Base-by-base conservation (phyloP, 345 rosid genomes). In the Cardamine resedifolia region DNA sequence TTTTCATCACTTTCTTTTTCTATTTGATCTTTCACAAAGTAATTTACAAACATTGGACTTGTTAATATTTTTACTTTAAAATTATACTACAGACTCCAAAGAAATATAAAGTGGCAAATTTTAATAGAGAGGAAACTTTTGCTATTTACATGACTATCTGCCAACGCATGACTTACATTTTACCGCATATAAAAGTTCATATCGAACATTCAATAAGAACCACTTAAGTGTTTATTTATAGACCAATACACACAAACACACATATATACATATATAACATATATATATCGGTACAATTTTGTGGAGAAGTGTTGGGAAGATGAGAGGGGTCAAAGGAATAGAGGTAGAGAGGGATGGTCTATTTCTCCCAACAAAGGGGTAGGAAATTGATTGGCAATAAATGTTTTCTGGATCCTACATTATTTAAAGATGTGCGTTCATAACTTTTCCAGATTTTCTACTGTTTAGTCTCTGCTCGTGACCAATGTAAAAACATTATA, bases 371-470 rank as follows among this genome's bases (percentile, higher is more conserved):
- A 48, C 61, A 76, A 76, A 70, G 75, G 55, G 75, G 66, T 76
- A 63, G 60, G 66, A 76, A 33, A 57, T 70, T 76, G 75, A 63
- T 64, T 76, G 75, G 75, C 63, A 76, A 44, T 76, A 76, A 76
- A 76, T 76, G 66, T 28, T 70, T 43, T 70, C 75, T 70, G 55
- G 56, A 55, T 62, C 66, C 69, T 68, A 61, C 73, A 44, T 18
- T 6, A 43, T 43, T 68, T 63, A 51, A 61, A 69, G 34, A 68
- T 51, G 70, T 52, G 64, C 44, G 57, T 75, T 51, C 49, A 24
- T 59, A 51, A 7, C 41, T 33, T 68, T 68, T 51, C 20, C 73
- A 52, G 41, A 44, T 68, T 44, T 61, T 60, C 15, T 33, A 68
- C 64, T 75, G 58, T 63, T 62, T 69, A 47, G 21, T 69, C 12